phyloP scores from a whole-genome alignment of 768 basidiomycete genomes.

The Pisolithus sp. region DNA sequence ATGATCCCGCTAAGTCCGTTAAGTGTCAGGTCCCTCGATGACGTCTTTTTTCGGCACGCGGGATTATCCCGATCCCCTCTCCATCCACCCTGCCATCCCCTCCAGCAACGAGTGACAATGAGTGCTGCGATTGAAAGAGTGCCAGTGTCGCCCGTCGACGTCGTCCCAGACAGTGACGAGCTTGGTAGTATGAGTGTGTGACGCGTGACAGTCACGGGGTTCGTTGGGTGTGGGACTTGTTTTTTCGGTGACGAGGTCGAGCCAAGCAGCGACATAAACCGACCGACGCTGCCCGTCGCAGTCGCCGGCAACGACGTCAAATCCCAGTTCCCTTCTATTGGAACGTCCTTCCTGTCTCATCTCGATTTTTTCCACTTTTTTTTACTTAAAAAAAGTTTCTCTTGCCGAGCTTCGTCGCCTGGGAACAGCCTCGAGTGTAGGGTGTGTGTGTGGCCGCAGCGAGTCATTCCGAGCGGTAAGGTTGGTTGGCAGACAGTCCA shows the following conservation, averaged over 20 bases:
- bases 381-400: neutral
- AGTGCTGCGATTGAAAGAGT: neutral
- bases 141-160: neutral
- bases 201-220: slow-evolving; percentile 25
- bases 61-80: slow-evolving; percentile 6
- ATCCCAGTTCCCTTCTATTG: neutral
- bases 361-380: neutral
- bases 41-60: slow-evolving; percentile 15
- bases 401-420: slow-evolving; percentile 9
- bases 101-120: too few relatives aligned
- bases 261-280: neutral
- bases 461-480: slow-evolving; percentile 11
- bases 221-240: slow-evolving; percentile 1
- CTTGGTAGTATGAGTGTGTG: slow-evolving; percentile 10
- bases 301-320: neutral
- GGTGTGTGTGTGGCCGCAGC: slow-evolving; percentile 7
- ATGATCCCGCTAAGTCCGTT: slow-evolving; percentile 13
- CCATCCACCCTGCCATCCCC: neutral
- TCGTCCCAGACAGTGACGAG: neutral
- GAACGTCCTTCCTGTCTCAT: neutral
- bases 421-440: slow-evolving; percentile 17
- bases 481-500: slow-evolving; percentile 4
- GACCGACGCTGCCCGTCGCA: neutral
- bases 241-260: slow-evolving; percentile 2
- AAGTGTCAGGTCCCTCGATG: slow-evolving; percentile 15